A percentile compares a stretch with the other conserved stretches of the same genome.
Conservation (phyloP, 306 rosid genomes). For the Corylus americana region DNA sequence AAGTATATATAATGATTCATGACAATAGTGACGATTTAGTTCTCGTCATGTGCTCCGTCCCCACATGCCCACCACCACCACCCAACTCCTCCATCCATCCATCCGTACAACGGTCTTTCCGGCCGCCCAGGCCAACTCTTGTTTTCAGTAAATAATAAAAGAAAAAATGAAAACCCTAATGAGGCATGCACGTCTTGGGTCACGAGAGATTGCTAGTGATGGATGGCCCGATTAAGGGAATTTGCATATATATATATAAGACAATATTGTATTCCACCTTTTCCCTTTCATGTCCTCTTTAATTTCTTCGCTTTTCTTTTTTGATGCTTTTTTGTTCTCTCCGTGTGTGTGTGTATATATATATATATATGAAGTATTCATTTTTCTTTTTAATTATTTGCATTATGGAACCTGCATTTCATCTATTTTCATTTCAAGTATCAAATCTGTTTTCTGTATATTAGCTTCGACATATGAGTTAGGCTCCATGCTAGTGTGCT, state of each 20-base stretch:
- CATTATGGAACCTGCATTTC: neutral
- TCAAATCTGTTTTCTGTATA: neutral
- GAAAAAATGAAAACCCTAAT: neutral
- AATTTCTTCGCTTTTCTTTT: neutral
- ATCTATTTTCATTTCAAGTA: neutral
- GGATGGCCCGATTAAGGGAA: neutral
- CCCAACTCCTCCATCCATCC: too few relatives aligned
- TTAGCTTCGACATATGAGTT: too few relatives aligned
- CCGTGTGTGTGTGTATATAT: too few relatives aligned
- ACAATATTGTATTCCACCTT: neutral
- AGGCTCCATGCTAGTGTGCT: neutral
- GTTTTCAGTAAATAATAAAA: neutral
- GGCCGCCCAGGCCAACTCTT: slow-evolving; percentile 6
- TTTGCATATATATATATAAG: neutral
- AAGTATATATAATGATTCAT: slow-evolving; percentile 26
- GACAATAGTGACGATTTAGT: slow-evolving; percentile 31
- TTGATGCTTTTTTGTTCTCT: too few relatives aligned
- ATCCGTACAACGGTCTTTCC: neutral
- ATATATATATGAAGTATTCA: too few relatives aligned
- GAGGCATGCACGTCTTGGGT: slow-evolving; percentile 4
- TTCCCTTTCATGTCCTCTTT: neutral
- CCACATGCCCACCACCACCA: slow-evolving; percentile 21
- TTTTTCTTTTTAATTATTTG: neutral
- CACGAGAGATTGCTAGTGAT: slow-evolving; percentile 1
- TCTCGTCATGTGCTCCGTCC: slow-evolving; percentile 42